phyloP scores from a whole-genome alignment of 176 grass and related monocot genomes.

The Phyllostachys edulis region DNA sequence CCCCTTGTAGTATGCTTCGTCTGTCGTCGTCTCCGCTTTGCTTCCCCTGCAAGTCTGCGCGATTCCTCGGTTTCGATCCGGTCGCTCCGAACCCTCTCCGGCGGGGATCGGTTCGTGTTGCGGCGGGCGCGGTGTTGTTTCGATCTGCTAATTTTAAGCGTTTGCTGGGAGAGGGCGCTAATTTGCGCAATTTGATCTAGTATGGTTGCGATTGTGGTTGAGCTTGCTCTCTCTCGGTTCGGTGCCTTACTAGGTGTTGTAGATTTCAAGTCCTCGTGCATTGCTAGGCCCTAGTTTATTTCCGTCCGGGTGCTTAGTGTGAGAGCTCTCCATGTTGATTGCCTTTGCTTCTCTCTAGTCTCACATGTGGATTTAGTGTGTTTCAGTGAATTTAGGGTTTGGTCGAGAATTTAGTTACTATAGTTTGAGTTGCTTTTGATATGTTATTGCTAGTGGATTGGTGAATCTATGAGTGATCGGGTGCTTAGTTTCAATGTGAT shows the following conservation, averaged over 20 bases:
- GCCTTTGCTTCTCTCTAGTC: background rate
- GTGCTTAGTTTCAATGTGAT: background rate
- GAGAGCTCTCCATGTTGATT: background rate
- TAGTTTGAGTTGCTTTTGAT: background rate
- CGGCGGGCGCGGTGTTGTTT: too few relatives aligned
- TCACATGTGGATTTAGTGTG: background rate
- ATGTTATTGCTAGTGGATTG: background rate
- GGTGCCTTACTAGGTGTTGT: background rate
- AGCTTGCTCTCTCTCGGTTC: background rate
- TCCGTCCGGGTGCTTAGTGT: background rate
- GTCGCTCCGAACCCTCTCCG: background rate
- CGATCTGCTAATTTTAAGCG: background rate
- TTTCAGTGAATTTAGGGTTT: slow-evolving; percentile 1
- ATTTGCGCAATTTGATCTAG: slow-evolving; percentile 27
- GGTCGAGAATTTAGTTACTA: background rate
- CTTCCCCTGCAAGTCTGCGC: slow-evolving; percentile 37
- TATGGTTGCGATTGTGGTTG: background rate
- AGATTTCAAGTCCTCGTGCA: background rate
- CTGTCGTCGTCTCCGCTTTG: slow-evolving; percentile 34
- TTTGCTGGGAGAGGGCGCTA: background rate
- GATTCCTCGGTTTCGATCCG: slow-evolving; percentile 23
- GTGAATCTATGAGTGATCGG: background rate
- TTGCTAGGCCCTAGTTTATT: background rate
- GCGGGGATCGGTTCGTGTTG: background rate
- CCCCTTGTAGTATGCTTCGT: background rate